phyloP scores from a whole-genome alignment of 805 yeast species.

The Zygoascus bituminiphila region DNA sequence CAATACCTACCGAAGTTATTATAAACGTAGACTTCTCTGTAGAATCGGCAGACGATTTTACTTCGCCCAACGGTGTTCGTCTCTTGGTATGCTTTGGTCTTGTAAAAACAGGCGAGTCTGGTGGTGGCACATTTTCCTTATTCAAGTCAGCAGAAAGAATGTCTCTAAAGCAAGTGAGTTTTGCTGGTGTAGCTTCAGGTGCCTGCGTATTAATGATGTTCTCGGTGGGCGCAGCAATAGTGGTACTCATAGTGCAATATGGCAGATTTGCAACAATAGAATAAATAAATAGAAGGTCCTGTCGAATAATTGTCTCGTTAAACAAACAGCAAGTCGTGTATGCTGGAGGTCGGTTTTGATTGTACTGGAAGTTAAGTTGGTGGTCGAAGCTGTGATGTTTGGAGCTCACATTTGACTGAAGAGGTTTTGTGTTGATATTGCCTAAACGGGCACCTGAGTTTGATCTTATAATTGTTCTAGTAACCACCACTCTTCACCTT shows the following conservation, averaged over 20 bases:
- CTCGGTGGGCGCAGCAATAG: too few relatives aligned
- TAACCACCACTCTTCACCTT: not conserved
- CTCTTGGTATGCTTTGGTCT: not conserved
- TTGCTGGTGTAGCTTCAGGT: not conserved
- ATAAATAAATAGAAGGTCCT: too few relatives aligned
- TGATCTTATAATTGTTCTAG: too few relatives aligned
- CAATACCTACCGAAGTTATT: constrained; percentile 1
- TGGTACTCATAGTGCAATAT: not conserved
- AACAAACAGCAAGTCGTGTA: not conserved
- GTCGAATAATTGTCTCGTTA: too few relatives aligned
- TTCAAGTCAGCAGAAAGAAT: not conserved
- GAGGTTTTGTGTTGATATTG: not conserved
- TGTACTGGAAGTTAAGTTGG: not conserved
- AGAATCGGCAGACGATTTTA: not conserved
- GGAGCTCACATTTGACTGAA: not conserved
- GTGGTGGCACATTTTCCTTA: constrained; percentile 19
- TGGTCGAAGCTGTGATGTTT: not conserved
- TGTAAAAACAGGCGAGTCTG: constrained; percentile 14
- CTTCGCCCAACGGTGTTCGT: constrained; percentile 8
- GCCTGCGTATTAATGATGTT: not conserved
- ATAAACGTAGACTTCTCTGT: not conserved
- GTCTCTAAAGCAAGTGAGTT: constrained; percentile 4
- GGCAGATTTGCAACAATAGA: too few relatives aligned
- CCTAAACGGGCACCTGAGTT: not conserved
- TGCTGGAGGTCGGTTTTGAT: not conserved